Evolutionary conservation across 2,329 filamentous ascomycete genomes (phyloP).

Genomic region (Ambrosiella xylebori): DNA sequence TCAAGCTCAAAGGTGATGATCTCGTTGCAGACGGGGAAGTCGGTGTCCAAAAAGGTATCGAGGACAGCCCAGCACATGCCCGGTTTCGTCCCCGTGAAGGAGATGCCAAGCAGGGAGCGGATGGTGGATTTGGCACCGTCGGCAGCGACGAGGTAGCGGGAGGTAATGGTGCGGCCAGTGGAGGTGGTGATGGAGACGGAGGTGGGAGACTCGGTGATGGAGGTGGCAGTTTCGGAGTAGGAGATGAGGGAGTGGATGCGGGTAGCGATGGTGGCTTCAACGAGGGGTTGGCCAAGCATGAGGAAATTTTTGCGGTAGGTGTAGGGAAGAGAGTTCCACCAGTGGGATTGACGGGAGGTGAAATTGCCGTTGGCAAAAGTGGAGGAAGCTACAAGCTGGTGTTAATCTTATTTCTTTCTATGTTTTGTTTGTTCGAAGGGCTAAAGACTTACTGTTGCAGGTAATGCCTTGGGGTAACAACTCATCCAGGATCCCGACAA

Average conservation of each 20-base stretch:
- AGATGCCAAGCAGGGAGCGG: conserved; percentile 23
- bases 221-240: conserved; percentile 23
- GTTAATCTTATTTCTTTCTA: background rate
- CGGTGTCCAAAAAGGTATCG: conserved; percentile 31
- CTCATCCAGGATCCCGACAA: conserved; percentile 26
- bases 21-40: conserved; percentile 28
- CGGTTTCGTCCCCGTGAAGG: conserved; percentile 29
- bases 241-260: conserved; percentile 20
- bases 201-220: conserved; percentile 17
- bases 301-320: conserved; percentile 30
- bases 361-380: conserved; percentile 30
- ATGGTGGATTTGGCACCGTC: conserved; percentile 35
- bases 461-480: conserved; percentile 27
- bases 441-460: conserved; percentile 27
- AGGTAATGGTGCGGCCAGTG: conserved; percentile 19
- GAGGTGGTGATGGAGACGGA: conserved; percentile 18
- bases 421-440: background rate
- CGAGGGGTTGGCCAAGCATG: conserved; percentile 31
- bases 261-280: conserved; percentile 24
- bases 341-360: conserved; percentile 29
- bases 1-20: conserved; percentile 31
- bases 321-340: conserved; percentile 30
- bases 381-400: conserved; percentile 24
- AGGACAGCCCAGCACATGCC: conserved; percentile 34
- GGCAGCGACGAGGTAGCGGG: conserved; percentile 31